A percentile compares a stretch with the other conserved stretches of the same genome.
phyloP scores from a whole-genome alignment of 139 green algal species.

The Chlamydomonas sphaeroides region DNA sequence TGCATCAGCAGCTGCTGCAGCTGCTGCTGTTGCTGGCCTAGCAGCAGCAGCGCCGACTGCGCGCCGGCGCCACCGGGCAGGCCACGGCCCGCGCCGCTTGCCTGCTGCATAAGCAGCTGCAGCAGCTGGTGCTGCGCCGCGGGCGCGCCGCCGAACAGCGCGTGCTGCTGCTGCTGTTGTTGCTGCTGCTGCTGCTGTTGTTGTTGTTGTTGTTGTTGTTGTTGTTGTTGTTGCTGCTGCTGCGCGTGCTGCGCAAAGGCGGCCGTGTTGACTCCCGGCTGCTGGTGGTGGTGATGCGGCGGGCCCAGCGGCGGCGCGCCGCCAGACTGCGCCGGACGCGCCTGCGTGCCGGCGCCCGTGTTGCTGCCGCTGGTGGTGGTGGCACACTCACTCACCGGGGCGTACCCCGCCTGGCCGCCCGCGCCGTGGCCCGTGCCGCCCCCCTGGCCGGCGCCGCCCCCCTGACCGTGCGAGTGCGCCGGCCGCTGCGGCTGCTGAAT shows the following conservation, averaged over 20 bases:
- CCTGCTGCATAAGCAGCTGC: constrained; percentile 1
- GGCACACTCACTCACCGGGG: too few relatives aligned
- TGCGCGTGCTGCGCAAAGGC: too few relatives aligned
- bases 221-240: too few relatives aligned
- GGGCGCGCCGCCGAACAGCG: background rate
- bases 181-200: background rate
- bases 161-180: constrained; percentile 8
- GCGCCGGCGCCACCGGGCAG: background rate
- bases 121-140: background rate
- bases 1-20: constrained; percentile 30
- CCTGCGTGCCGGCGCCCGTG: too few relatives aligned
- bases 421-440: too few relatives aligned
- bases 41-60: background rate
- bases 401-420: too few relatives aligned
- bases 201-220: too few relatives aligned
- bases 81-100: background rate
- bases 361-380: too few relatives aligned
- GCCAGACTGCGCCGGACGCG: too few relatives aligned
- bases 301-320: background rate
- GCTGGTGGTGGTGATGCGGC: constrained; percentile 7
- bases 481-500: too few relatives aligned
- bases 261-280: background rate
- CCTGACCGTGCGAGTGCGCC: too few relatives aligned
- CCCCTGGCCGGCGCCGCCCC: too few relatives aligned
- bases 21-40: constrained; percentile 16